Evolutionary conservation across 2,329 filamentous ascomycete genomes (phyloP), one percentile per base, ranked within the genome.

Genomic region (Pseudogymnoascus sp.): DNA sequence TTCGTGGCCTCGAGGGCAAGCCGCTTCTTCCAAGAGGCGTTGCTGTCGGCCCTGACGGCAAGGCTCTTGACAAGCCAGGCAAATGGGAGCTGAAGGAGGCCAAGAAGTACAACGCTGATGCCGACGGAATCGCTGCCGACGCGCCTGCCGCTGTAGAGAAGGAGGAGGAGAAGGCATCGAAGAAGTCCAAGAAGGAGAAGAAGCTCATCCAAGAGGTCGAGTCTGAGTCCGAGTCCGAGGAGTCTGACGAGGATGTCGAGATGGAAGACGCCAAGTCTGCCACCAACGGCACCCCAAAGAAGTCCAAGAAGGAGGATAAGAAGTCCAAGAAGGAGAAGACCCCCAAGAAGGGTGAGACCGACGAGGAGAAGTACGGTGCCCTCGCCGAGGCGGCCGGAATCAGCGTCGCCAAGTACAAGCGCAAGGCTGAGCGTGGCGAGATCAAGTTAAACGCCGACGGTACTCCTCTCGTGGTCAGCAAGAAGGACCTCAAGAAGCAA

Each of bases 31-130:
- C 90, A 67, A 87, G 89, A 76, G 89, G 89, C 68, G 82, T 89
- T 66, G 83, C 85, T 65, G 88, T 93, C 68, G 89, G 83, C 29
- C 90, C 90, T 62, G 88, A 89, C 70, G 89, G 89, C 65, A 83
- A 87, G 68, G 75, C 82, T 37, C 78, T 78, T 40, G 77, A 79
- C 44, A 78, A 82, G 31, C 84, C 87, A 64, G 86, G 87, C 70
- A 96, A 96, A 78, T 96, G 91, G 83, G 90, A 93, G 67, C 82
- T 99, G 72, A 96, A 96, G 79, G 91, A 97, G 76, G 89, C 90
- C 10, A 85, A 91, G 74, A 95, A 93, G 77, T 99, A 99, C 82
- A 97, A 97, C 76, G 83, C 86, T 59, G 93, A 97, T 73, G 95
- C 91, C 62, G 95, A 99, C 76, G 93, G 92, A 67, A 79, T 97